These are phyloP conservation scores for Gryganskiella cystojenkinii DNA, from an alignment of 192 early-diverging fungal species.

Conservation along the genomic window DNA sequence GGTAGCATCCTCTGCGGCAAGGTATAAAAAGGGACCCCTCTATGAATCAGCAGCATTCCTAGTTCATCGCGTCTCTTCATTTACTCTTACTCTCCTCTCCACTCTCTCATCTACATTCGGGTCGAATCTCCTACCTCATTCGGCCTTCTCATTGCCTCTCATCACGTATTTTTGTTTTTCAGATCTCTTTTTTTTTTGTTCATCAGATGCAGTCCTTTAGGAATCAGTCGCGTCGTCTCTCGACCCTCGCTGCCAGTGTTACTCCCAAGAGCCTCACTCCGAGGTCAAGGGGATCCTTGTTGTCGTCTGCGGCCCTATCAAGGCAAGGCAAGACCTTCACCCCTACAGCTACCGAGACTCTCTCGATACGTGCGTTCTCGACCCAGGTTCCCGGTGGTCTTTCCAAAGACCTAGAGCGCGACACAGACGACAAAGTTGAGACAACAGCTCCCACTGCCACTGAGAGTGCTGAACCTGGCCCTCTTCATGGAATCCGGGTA, in stretches of 20 bases:
- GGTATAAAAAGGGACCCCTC: background rate
- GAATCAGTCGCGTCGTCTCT: slow-evolving; percentile 10
- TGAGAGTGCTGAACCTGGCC: slow-evolving; percentile 43
- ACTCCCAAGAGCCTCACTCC: background rate
- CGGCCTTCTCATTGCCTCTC: background rate
- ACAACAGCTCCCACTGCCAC: background rate
- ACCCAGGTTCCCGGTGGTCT: background rate
- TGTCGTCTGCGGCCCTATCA: background rate
- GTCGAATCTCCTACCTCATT: background rate
- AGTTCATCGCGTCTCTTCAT: slow-evolving; percentile 1
- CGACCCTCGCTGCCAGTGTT: background rate
- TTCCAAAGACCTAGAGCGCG: background rate
- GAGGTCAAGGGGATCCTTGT: background rate
- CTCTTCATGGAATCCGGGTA: slow-evolving; percentile 72
- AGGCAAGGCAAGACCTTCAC: background rate
- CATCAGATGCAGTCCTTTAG: too few species aligned
- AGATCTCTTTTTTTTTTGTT: background rate
- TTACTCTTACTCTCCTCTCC: background rate
- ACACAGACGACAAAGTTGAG: slow-evolving; percentile 2
- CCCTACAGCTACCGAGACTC: background rate
- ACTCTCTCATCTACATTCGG: background rate
- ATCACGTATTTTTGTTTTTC: background rate
- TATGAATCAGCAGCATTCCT: background rate
- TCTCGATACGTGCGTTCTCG: slow-evolving; percentile 5
- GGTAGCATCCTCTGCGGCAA: background rate